phyloP scores from a whole-genome alignment of 805 yeast genomes.

The Spencermartinsiella europaea region DNA sequence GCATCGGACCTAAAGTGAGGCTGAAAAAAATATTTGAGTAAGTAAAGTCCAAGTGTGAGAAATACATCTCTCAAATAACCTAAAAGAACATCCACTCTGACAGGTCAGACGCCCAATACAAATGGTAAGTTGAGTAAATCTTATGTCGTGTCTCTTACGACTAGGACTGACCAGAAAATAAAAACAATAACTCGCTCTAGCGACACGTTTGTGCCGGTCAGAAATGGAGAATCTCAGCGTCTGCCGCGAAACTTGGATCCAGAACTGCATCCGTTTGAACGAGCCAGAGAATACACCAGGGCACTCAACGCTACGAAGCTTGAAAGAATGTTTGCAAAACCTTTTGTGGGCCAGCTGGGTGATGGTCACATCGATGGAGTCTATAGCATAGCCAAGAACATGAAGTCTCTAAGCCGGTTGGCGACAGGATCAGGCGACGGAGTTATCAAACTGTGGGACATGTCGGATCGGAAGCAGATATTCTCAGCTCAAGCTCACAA shows the following conservation, averaged over 20 bases:
- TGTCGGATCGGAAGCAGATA: slow-evolving; percentile 69
- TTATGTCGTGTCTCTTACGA: no score
- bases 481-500: slow-evolving; percentile 83
- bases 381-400: slow-evolving; percentile 78
- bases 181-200: slow-evolving; percentile 86
- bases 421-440: slow-evolving; percentile 98
- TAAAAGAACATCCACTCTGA: no score
- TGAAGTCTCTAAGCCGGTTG: slow-evolving; percentile 58
- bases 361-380: slow-evolving; percentile 94
- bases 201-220: slow-evolving; percentile 87
- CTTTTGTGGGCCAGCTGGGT: slow-evolving; percentile 92
- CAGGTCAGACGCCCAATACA: no score
- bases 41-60: no score
- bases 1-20: no score
- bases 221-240: slow-evolving; percentile 82
- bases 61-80: no score
- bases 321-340: slow-evolving; percentile 96
- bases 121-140: no score
- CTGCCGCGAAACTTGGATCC: slow-evolving; percentile 89
- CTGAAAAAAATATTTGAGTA: no score
- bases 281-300: slow-evolving; percentile 93
- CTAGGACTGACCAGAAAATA: slow-evolving; percentile 74
- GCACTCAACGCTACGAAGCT: slow-evolving; percentile 93
- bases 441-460: slow-evolving; percentile 87
- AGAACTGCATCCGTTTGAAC: slow-evolving; percentile 91